A percentile compares a stretch with the other conserved stretches of the same genome.
Evolutionary conservation across 352 stramenopile genomes (phyloP).

Genomic region (Pythium angustatum): DNA sequence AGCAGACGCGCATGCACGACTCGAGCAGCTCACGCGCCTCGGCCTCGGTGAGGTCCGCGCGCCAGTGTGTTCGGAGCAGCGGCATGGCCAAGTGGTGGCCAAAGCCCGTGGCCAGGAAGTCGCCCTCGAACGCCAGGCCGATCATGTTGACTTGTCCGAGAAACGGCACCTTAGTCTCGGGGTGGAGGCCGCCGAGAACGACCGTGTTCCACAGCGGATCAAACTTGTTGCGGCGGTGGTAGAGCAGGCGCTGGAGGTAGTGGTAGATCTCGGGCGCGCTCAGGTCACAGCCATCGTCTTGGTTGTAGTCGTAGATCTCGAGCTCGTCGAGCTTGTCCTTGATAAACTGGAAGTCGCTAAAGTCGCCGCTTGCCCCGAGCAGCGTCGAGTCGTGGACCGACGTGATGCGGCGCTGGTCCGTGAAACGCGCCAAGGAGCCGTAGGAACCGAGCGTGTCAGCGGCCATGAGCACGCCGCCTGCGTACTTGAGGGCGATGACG

Average conservation of each 20-base stretch:
- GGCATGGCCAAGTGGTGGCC: constrained; percentile 96
- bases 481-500: constrained; percentile 96
- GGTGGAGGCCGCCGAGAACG: constrained; percentile 93
- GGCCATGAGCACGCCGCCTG: constrained; percentile 96
- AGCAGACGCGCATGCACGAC: constrained; percentile 97
- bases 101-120: constrained; percentile 98
- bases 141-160: constrained; percentile 98
- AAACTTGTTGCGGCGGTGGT: constrained; percentile 98
- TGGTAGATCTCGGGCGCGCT: constrained; percentile 95
- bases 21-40: constrained; percentile 95
- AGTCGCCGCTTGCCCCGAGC: constrained; percentile 95
- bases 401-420: constrained; percentile 89
- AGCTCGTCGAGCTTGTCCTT: constrained; percentile 94
- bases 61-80: constrained; percentile 95
- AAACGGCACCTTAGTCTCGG: constrained; percentile 91
- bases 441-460: constrained; percentile 98
- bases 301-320: constrained; percentile 94
- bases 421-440: constrained; percentile 97
- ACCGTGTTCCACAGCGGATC: constrained; percentile 99
- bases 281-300: constrained; percentile 94
- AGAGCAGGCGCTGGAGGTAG: constrained; percentile 97
- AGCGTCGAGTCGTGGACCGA: constrained; percentile 92
- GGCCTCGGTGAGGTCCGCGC: constrained; percentile 90
- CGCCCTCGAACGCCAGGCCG: constrained; percentile 96
- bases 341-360: constrained; percentile 98